Evolutionary conservation across 768 basidiomycete species (phyloP).

Genomic region (Russula abietina): DNA sequence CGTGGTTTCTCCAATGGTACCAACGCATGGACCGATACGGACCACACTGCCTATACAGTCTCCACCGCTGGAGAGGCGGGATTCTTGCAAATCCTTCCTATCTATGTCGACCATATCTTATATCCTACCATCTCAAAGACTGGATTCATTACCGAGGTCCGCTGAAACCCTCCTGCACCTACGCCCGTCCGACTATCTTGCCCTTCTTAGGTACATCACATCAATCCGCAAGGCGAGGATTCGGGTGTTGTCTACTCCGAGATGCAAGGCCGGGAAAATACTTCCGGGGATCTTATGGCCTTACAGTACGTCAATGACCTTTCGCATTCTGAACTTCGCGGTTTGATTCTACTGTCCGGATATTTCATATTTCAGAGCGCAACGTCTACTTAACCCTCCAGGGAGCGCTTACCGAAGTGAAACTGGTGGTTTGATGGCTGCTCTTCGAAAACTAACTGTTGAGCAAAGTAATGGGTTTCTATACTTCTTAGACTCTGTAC

Average conservation of each 20-base stretch:
- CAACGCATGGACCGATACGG: slow-evolving; percentile 96
- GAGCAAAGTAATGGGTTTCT: slow-evolving; percentile 64
- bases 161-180: slow-evolving; percentile 1
- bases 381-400: slow-evolving; percentile 72
- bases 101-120: slow-evolving; percentile 94
- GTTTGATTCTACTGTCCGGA: slow-evolving; percentile 12
- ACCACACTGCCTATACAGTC: slow-evolving; percentile 93
- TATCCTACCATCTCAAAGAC: slow-evolving; percentile 91
- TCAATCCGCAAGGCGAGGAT: slow-evolving; percentile 84
- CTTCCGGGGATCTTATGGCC: slow-evolving; percentile 84
- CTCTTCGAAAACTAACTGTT: slow-evolving; percentile 74
- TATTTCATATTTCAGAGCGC: slow-evolving; percentile 44
- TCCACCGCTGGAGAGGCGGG: slow-evolving; percentile 94
- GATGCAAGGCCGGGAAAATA: slow-evolving; percentile 96
- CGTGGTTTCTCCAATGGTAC: slow-evolving; percentile 87
- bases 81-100: slow-evolving; percentile 74
- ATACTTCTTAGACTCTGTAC: slow-evolving; percentile 8
- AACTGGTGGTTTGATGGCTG: slow-evolving; percentile 94
- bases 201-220: slow-evolving; percentile 73
- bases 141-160: slow-evolving; percentile 61
- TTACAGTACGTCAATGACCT: slow-evolving; percentile 49
- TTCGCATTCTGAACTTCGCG: not conserved
- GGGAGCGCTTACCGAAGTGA: slow-evolving; percentile 91
- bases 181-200: slow-evolving; percentile 4
- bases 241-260: slow-evolving; percentile 96